Evolutionary conservation across 2,329 filamentous ascomycete genomes (phyloP).

Genomic region (Chaetomiaceae sp.): DNA sequence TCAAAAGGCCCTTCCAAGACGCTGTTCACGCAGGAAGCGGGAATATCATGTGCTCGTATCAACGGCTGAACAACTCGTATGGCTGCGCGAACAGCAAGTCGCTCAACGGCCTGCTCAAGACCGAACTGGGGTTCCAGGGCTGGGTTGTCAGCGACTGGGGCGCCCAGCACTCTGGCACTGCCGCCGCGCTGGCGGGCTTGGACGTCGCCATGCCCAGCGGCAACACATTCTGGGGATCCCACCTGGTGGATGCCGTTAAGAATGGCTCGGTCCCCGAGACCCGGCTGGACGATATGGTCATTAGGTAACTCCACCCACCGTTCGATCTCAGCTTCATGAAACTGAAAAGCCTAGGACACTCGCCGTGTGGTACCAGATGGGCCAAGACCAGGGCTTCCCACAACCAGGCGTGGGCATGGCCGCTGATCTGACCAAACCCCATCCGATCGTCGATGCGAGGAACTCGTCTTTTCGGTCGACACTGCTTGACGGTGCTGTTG

Average conservation of each 20-base stretch:
- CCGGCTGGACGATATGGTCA: slow-evolving; percentile 57
- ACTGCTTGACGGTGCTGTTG: slow-evolving; percentile 51
- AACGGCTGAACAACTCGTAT: slow-evolving; percentile 66
- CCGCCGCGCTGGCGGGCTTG: slow-evolving; percentile 56
- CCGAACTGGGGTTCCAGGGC: slow-evolving; percentile 54
- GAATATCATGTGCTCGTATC: slow-evolving; percentile 58
- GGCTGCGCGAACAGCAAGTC: slow-evolving; percentile 63
- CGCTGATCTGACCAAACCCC: slow-evolving; percentile 41
- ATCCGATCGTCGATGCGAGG: slow-evolving; percentile 48
- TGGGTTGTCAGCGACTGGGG: slow-evolving; percentile 64
- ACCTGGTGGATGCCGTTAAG: slow-evolving; percentile 52
- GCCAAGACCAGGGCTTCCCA: slow-evolving; percentile 44
- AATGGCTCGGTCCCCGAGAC: slow-evolving; percentile 53
- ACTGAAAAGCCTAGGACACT: slow-evolving; percentile 32
- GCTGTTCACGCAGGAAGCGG: slow-evolving; percentile 56
- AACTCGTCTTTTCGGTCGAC: slow-evolving; percentile 38
- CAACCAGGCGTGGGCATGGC: slow-evolving; percentile 48
- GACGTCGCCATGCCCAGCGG: slow-evolving; percentile 64
- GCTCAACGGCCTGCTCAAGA: slow-evolving; percentile 61
- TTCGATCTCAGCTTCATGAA: background rate
- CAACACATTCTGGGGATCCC: slow-evolving; percentile 39
- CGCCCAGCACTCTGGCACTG: slow-evolving; percentile 59
- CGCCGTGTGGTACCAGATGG: slow-evolving; percentile 51
- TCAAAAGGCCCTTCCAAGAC: slow-evolving; percentile 61
- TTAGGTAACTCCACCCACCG: slow-evolving; percentile 25